These are phyloP conservation scores for Penicillium sp. DNA, from an alignment of 2,329 filamentous ascomycete species.

Conservation along the genomic window DNA sequence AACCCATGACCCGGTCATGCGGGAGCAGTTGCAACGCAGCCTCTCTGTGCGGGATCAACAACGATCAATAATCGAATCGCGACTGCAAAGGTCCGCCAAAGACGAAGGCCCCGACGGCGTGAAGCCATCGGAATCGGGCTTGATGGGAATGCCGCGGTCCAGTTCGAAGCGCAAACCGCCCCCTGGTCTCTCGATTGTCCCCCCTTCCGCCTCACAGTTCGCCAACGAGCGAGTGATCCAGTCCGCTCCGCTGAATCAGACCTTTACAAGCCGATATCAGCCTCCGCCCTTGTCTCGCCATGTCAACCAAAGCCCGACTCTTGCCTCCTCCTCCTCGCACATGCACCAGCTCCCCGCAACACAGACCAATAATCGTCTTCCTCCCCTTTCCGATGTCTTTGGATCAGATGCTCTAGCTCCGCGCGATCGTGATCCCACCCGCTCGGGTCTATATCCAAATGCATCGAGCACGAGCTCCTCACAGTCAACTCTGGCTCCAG, in stretches of 20 bases:
- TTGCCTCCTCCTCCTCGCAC: constrained; percentile 77
- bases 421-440: constrained; percentile 33
- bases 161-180: constrained; percentile 57
- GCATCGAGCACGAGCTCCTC: constrained; percentile 59
- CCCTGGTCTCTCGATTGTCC: constrained; percentile 87
- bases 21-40: constrained; percentile 89
- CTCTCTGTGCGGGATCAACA: constrained; percentile 91
- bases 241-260: constrained; percentile 89
- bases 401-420: constrained; percentile 62
- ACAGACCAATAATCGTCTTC: constrained; percentile 86
- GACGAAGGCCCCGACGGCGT: constrained; percentile 59
- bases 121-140: constrained; percentile 49
- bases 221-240: constrained; percentile 93
- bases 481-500: constrained; percentile 60
- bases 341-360: constrained; percentile 84
- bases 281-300: constrained; percentile 70
- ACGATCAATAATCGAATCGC: constrained; percentile 85
- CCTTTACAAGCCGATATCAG: constrained; percentile 85
- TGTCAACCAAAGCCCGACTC: constrained; percentile 72
- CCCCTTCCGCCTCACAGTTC: constrained; percentile 85
- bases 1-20: constrained; percentile 93
- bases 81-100: constrained; percentile 81
- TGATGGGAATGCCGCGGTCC: constrained; percentile 34
- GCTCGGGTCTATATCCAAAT: constrained; percentile 44
- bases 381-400: constrained; percentile 92